Evolutionary conservation across 257 asterid genomes (phyloP).

Genomic region (Osmanthus fragrans): DNA sequence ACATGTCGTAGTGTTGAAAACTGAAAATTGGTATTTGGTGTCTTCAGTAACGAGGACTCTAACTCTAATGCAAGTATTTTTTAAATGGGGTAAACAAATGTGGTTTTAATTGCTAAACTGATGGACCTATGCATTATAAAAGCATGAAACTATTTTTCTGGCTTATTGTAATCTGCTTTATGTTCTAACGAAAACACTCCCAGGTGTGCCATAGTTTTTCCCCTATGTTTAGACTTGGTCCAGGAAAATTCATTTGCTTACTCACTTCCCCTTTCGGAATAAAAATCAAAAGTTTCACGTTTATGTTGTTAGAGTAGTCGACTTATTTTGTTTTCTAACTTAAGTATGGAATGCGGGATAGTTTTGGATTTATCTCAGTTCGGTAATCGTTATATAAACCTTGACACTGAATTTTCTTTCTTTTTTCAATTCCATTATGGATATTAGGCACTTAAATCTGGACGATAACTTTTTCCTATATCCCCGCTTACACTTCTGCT

Average conservation of each 20-base stretch:
- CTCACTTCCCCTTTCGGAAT: neutral
- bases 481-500: neutral
- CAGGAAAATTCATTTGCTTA: neutral
- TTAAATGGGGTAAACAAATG: neutral
- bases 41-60: neutral
- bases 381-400: neutral
- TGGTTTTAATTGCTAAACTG: neutral
- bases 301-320: neutral
- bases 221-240: slow-evolving; percentile 2
- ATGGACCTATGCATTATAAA: neutral
- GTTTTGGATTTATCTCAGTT: neutral
- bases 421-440: neutral
- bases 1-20: neutral
- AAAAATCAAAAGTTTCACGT: neutral
- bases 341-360: neutral
- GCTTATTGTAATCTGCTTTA: neutral
- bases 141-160: neutral
- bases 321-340: neutral
- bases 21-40: neutral
- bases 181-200: neutral
- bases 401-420: neutral
- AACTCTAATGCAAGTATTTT: neutral
- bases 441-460: neutral
- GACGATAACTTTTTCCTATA: neutral
- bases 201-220: neutral